Base-by-base conservation (phyloP, 2,329 filamentous ascomycete genomes). In the Sporothrix phasma region DNA sequence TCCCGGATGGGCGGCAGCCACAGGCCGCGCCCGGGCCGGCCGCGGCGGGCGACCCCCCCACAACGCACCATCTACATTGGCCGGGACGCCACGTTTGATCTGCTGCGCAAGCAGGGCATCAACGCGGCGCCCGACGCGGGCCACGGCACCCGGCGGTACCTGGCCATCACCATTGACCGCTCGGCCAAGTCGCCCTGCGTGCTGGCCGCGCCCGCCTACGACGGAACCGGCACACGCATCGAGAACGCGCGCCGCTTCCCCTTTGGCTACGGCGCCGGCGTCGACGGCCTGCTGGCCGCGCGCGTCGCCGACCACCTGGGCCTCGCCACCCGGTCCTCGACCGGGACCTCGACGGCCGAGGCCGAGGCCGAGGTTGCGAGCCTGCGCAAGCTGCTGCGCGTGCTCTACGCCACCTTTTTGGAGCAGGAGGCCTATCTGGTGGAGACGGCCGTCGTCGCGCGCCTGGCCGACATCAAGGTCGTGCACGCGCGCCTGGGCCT, bases 141-240 rank as follows among this genome's bases (percentile, higher is more conserved):
- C 45, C 71, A 71, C 11, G 69, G 72, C 2, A 73, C 75, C 2
- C 75, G 77, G 37, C 78, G 80, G 65, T 81, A 84, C 53, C 70
- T 92, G 11, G 84, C 83, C 43, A 78, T 92, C 62, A 83, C 83
- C 4, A 78, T 91, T 58, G 86, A 90, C 72, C 82, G 89, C 59
- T 79, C 81, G 13, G 77, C 80, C 17, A 77, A 83, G 59, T 82
- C 79, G 8, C 88, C 88, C 2, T 87, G 84, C 70, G 80, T 92
- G 51, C 77, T 88, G 65, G 81, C 80, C 10, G 84, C 87, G 1
- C 80, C 83, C 0, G 24, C 34, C 4, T 26, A 39, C 41, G 13
- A 19, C 5, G 60, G 31, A 1, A 19, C 22, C 2, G 22, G 22
- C 5, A n/a, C 34, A 13, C 8, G 4, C 29, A 6, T 24, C 45